Percentiles rank a stretch among this genome's conserved stretches.
Conservation (phyloP, 2,329 filamentous ascomycete genomes). For the Byssothecium circinans region DNA sequence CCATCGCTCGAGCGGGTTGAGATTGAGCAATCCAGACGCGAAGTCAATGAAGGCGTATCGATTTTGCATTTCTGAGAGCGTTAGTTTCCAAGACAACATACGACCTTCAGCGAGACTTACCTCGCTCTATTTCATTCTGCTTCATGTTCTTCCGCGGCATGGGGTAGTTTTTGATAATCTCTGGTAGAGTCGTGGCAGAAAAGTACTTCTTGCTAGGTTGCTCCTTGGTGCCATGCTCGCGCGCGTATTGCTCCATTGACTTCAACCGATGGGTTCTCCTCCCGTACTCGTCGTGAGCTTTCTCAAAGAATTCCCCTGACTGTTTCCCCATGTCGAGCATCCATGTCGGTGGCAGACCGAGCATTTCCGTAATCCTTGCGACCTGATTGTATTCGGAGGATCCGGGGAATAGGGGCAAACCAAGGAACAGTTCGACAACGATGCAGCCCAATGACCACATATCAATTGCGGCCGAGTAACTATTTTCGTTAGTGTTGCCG, state of each 20-base stretch:
- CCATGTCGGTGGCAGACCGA: slow-evolving; percentile 94
- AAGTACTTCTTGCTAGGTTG: slow-evolving; percentile 99
- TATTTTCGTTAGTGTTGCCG: slow-evolving; percentile 21
- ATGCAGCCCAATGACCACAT: slow-evolving; percentile 99
- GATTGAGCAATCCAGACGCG: slow-evolving; percentile 86
- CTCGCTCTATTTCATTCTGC: slow-evolving; percentile 91
- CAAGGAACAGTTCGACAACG: slow-evolving; percentile 94
- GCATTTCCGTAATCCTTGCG: slow-evolving; percentile 95
- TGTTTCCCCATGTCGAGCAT: slow-evolving; percentile 99
- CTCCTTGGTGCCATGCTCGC: slow-evolving; percentile 94
- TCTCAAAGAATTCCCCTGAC: slow-evolving; percentile 95
- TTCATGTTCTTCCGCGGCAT: slow-evolving; percentile 99
- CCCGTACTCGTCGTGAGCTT: slow-evolving; percentile 86
- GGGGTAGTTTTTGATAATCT: slow-evolving; percentile 96
- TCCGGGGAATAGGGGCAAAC: slow-evolving; percentile 89
- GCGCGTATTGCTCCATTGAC: slow-evolving; percentile 95
- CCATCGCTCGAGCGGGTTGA: slow-evolving; percentile 96
- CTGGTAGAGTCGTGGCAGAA: slow-evolving; percentile 86
- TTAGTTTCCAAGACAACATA: slow-evolving; percentile 14
- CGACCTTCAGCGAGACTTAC: slow-evolving; percentile 54
- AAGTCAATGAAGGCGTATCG: slow-evolving; percentile 98
- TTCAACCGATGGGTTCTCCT: slow-evolving; percentile 89
- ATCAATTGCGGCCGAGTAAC: slow-evolving; percentile 95
- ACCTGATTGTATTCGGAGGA: slow-evolving; percentile 99
- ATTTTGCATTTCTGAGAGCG: slow-evolving; percentile 87